Conservation (phyloP, 2,329 filamentous ascomycete species). For the Metarhizium humberi region DNA sequence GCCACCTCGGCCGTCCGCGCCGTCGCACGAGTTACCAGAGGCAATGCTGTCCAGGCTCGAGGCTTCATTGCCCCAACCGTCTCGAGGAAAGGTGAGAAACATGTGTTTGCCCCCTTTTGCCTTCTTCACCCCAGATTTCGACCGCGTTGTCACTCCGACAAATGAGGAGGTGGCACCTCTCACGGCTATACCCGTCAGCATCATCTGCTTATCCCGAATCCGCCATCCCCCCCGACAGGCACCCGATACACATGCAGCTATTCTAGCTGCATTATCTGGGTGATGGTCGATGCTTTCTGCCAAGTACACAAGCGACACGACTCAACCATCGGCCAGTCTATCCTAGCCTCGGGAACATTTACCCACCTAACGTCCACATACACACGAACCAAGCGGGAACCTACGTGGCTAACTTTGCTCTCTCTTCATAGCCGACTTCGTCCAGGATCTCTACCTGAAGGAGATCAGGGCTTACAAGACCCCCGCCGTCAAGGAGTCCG, state of each 20-base stretch:
- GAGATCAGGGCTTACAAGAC: constrained; percentile 95
- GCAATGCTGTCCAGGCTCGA: constrained; percentile 37
- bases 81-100: constrained; percentile 49
- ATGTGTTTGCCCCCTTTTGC: neutral
- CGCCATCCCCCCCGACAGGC: too few species aligned
- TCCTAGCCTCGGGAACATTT: too few species aligned
- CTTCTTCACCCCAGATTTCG: neutral
- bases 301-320: neutral
- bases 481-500: constrained; percentile 70
- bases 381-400: neutral
- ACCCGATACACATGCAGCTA: too few species aligned
- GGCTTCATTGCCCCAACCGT: constrained; percentile 52
- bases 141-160: neutral
- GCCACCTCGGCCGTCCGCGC: constrained; percentile 39
- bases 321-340: too few species aligned
- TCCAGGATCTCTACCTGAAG: constrained; percentile 95
- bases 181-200: neutral
- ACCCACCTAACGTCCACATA: too few species aligned
- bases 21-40: constrained; percentile 35
- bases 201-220: neutral
- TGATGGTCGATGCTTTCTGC: neutral
- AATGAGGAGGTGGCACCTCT: neutral
- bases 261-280: too few species aligned
- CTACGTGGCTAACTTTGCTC: neutral
- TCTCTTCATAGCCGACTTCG: constrained; percentile 67